A percentile compares a stretch with the other conserved stretches of the same genome.
phyloP scores from a whole-genome alignment of 106 monocot species.

The Dendrobium catenatum region DNA sequence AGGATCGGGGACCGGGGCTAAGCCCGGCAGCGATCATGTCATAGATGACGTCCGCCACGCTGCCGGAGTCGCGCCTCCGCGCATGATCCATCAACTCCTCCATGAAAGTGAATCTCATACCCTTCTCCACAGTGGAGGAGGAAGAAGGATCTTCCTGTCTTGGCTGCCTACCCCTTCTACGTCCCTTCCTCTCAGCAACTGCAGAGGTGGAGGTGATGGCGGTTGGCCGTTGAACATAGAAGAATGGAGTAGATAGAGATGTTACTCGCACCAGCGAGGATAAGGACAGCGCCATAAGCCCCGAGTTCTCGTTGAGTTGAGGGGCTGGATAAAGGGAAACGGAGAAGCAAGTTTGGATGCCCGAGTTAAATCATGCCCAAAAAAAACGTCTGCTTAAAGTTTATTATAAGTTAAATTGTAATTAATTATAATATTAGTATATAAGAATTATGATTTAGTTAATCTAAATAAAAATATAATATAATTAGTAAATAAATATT shows the following conservation, averaged over 20 bases:
- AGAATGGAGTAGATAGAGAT: not conserved
- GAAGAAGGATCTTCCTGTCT: constrained; percentile 22
- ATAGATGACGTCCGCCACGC: constrained; percentile 59
- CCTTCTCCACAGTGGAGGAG: constrained; percentile 49
- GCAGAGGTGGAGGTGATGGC: constrained; percentile 2
- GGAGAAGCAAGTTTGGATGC: not conserved
- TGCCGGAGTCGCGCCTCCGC: constrained; percentile 40
- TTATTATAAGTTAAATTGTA: too few relatives aligned
- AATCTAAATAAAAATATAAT: too few relatives aligned
- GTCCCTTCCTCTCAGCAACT: constrained; percentile 15
- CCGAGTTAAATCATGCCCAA: not conserved
- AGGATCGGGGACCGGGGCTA: constrained; percentile 73
- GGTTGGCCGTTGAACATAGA: not conserved
- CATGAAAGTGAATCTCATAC: constrained; percentile 69
- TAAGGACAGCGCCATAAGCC: constrained; percentile 4
- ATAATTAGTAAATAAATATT: too few relatives aligned
- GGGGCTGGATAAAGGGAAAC: constrained; percentile 5
- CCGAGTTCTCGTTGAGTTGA: not conserved
- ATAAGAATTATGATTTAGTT: too few relatives aligned
- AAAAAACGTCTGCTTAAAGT: too few relatives aligned
- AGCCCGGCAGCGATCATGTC: constrained; percentile 96
- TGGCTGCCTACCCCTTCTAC: constrained; percentile 31
- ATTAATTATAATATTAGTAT: too few relatives aligned
- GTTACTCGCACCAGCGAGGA: constrained; percentile 3
- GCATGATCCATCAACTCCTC: constrained; percentile 82